These are phyloP conservation scores for Penicillium sp. DNA, from an alignment of 2,329 filamentous ascomycete genomes.

Conservation along the genomic window DNA sequence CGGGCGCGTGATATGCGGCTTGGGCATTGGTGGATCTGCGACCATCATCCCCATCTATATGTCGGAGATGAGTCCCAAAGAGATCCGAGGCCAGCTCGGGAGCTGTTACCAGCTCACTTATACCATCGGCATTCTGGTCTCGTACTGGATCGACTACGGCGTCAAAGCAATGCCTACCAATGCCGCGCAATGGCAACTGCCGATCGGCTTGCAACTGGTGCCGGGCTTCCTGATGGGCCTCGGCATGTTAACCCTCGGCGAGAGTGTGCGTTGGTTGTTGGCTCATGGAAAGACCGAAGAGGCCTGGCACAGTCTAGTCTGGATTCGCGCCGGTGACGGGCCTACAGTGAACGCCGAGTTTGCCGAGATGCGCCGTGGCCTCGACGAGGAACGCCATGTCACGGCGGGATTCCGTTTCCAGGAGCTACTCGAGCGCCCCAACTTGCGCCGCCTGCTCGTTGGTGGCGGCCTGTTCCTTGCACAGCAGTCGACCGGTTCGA, in stretches of 20 bases:
- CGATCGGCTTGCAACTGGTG: slow-evolving; percentile 52
- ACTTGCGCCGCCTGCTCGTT: slow-evolving; percentile 45
- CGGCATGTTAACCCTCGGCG: slow-evolving; percentile 50
- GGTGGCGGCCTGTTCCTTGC: slow-evolving; percentile 51
- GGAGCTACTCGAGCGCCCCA: slow-evolving; percentile 49
- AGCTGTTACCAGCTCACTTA: slow-evolving; percentile 55
- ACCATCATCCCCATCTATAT: slow-evolving; percentile 46
- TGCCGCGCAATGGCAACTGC: slow-evolving; percentile 55
- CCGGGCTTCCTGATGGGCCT: slow-evolving; percentile 49
- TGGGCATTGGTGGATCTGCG: slow-evolving; percentile 50
- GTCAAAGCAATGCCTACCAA: slow-evolving; percentile 27
- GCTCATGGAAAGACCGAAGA: slow-evolving; percentile 46
- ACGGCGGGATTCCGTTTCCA: slow-evolving; percentile 44
- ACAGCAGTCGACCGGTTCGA: slow-evolving; percentile 55
- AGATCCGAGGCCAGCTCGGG: slow-evolving; percentile 50
- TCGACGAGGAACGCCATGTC: slow-evolving; percentile 47
- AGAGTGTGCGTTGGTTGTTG: slow-evolving; percentile 53
- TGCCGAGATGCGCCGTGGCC: slow-evolving; percentile 50
- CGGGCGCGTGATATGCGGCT: slow-evolving; percentile 48
- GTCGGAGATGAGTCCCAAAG: slow-evolving; percentile 47
- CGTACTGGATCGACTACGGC: slow-evolving; percentile 56
- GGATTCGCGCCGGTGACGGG: slow-evolving; percentile 50
- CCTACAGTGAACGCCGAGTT: slow-evolving; percentile 45
- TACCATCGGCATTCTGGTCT: slow-evolving; percentile 50
- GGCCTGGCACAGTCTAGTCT: slow-evolving; percentile 50